Percentiles rank a stretch among this genome's conserved stretches.
Conservation (phyloP, 441 rosid species). For the Erodium chrysanthum region DNA sequence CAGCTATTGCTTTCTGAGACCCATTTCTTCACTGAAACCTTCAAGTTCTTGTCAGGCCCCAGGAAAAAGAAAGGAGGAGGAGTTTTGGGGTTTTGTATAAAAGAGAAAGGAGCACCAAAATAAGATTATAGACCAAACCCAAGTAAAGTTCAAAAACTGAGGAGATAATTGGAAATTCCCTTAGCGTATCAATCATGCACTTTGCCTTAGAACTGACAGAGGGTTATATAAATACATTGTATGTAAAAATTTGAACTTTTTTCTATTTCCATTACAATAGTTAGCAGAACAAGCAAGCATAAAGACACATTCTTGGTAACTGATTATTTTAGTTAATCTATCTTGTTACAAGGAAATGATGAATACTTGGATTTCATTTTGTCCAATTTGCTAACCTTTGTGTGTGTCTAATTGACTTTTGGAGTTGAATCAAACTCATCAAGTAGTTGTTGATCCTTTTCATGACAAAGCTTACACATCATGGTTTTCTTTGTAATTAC, state of each 20-base stretch:
- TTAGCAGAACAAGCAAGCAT: conserved; percentile 4
- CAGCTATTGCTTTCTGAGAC: conserved; percentile 31
- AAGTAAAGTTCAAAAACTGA: conserved; percentile 22
- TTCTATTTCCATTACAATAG: not conserved
- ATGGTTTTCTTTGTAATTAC: too few relatives aligned
- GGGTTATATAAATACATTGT: conserved; percentile 1
- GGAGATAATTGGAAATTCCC: conserved; percentile 29
- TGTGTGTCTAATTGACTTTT: not conserved
- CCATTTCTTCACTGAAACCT: conserved; percentile 34
- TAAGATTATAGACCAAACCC: conserved; percentile 48
- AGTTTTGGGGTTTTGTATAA: conserved; percentile 43
- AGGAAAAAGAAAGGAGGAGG: conserved; percentile 28
- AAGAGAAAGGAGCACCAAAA: conserved; percentile 29
- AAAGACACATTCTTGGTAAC: conserved; percentile 8
- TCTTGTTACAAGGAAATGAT: not conserved
- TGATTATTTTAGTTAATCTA: not conserved
- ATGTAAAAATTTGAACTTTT: not conserved
- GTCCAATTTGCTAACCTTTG: conserved; percentile 6
- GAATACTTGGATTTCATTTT: conserved; percentile 5
- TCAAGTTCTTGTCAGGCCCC: conserved; percentile 31
- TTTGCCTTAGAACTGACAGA: conserved; percentile 1
- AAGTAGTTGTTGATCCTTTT: not conserved
- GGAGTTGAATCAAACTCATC: too few relatives aligned
- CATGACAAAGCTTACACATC: not conserved
- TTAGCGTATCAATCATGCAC: conserved; percentile 19